Conservation (phyloP, 1,284 basidiomycete species). For the Moesziomyces sp. region DNA sequence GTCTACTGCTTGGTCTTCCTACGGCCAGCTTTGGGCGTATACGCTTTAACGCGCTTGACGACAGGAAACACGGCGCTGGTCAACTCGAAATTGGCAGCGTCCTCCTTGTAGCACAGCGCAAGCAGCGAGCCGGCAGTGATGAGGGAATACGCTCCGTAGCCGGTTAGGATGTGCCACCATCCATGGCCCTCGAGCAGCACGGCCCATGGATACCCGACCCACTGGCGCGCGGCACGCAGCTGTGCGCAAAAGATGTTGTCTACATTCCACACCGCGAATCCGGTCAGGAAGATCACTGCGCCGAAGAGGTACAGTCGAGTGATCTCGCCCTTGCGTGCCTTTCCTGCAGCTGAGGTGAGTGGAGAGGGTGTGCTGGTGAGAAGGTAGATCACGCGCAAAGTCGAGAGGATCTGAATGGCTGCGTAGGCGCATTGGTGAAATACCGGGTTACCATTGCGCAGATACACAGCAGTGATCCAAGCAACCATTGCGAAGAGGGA, state of each 20-base stretch:
- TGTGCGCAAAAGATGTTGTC: slow-evolving; percentile 71
- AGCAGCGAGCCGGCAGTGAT: slow-evolving; percentile 62
- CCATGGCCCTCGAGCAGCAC: slow-evolving; percentile 62
- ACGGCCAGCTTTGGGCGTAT: slow-evolving; percentile 2
- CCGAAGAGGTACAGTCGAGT: slow-evolving; percentile 34
- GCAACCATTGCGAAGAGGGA: slow-evolving; percentile 33
- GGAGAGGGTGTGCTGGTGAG: slow-evolving; percentile 56
- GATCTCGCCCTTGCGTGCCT: slow-evolving; percentile 21
- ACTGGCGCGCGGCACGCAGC: slow-evolving; percentile 42
- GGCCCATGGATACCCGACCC: slow-evolving; percentile 55
- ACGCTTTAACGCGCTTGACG: slow-evolving; percentile 37
- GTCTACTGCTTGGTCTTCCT: not conserved
- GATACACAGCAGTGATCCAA: slow-evolving; percentile 65
- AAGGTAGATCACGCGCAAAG: slow-evolving; percentile 64
- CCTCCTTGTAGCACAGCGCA: slow-evolving; percentile 50
- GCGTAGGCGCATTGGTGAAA: slow-evolving; percentile 72
- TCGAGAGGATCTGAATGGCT: slow-evolving; percentile 66
- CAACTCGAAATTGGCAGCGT: slow-evolving; percentile 40
- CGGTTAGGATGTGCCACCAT: slow-evolving; percentile 72
- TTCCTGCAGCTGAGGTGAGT: slow-evolving; percentile 7
- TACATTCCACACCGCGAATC: slow-evolving; percentile 72
- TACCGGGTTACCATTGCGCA: slow-evolving; percentile 71
- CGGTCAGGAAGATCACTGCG: slow-evolving; percentile 63
- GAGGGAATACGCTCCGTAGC: slow-evolving; percentile 70
- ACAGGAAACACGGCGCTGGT: slow-evolving; percentile 24